These are phyloP conservation scores for Candida dendrica DNA, from an alignment of 805 yeast genomes.

Conservation along the genomic window DNA sequence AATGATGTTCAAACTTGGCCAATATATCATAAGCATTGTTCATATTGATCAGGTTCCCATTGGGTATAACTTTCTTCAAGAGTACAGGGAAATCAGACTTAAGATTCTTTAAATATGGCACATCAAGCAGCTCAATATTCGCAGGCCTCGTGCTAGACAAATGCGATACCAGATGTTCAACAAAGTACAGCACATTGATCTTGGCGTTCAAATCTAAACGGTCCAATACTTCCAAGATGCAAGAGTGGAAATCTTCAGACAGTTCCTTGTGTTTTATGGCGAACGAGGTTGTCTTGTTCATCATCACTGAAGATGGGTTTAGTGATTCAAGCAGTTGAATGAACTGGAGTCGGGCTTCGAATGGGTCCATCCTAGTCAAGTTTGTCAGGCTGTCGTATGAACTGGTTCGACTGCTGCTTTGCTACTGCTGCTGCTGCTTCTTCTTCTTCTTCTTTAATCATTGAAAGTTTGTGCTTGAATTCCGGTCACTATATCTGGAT, in stretches of 20 bases:
- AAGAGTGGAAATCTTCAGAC: conserved; percentile 62
- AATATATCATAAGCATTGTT: conserved; percentile 13
- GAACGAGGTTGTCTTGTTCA: conserved; percentile 26
- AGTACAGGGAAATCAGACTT: conserved; percentile 27
- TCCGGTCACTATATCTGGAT: no score
- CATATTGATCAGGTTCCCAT: conserved; percentile 14
- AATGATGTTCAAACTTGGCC: conserved; percentile 10
- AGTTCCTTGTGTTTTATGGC: conserved; percentile 50
- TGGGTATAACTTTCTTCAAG: conserved; percentile 29
- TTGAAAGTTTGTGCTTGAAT: no score
- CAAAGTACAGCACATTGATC: conserved; percentile 60
- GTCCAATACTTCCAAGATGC: conserved; percentile 53
- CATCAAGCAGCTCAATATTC: neutral
- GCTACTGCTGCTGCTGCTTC: no score
- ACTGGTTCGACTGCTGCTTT: no score
- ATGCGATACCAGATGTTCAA: conserved; percentile 43
- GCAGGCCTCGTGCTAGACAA: neutral
- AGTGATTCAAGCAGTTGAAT: conserved; percentile 56
- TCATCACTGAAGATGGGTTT: conserved; percentile 53
- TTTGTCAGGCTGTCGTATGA: no score
- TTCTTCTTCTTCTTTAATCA: no score
- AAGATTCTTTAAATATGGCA: conserved; percentile 21
- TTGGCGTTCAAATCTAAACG: conserved; percentile 50
- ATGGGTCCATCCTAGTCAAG: conserved; percentile 83
- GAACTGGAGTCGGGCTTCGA: conserved; percentile 77